These are phyloP conservation scores for Colletotrichum incanum DNA, from an alignment of 2,329 filamentous ascomycete genomes.

Conservation along the genomic window DNA sequence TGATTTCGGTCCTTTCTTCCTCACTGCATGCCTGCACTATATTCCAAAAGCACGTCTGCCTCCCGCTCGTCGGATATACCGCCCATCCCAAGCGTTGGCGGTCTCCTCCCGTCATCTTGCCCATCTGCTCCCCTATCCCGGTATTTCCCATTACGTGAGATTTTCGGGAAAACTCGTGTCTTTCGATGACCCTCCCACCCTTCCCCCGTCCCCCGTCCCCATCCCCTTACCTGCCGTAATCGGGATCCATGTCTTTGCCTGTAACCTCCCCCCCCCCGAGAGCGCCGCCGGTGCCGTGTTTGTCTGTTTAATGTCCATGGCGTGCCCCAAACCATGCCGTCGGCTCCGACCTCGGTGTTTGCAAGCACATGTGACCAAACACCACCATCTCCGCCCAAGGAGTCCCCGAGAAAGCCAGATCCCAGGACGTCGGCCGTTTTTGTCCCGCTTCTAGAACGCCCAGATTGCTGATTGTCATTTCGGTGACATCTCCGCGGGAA, in stretches of 20 bases:
- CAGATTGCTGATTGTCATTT: slow-evolving; percentile 2
- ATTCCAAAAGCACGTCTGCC: too few relatives aligned
- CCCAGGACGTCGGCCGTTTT: slow-evolving; percentile 6
- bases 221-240: neutral
- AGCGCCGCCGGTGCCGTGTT: slow-evolving; percentile 1
- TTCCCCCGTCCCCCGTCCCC: neutral
- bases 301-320: neutral
- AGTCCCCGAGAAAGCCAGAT: neutral
- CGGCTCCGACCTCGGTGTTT: slow-evolving; percentile 11
- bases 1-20: slow-evolving; percentile 18
- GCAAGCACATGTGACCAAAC: neutral
- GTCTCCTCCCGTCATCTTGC: slow-evolving; percentile 15
- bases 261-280: neutral
- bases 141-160: slow-evolving; percentile 37
- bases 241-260: neutral
- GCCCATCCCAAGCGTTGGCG: neutral
- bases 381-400: neutral
- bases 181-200: neutral
- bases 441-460: slow-evolving; percentile 4
- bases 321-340: neutral
- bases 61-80: neutral
- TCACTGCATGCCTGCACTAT: neutral
- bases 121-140: slow-evolving; percentile 29
- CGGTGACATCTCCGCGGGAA: slow-evolving; percentile 28
- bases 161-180: slow-evolving; percentile 30